Conservation (phyloP, 805 yeast genomes). For the Cyberlindnera misumaiensis region DNA sequence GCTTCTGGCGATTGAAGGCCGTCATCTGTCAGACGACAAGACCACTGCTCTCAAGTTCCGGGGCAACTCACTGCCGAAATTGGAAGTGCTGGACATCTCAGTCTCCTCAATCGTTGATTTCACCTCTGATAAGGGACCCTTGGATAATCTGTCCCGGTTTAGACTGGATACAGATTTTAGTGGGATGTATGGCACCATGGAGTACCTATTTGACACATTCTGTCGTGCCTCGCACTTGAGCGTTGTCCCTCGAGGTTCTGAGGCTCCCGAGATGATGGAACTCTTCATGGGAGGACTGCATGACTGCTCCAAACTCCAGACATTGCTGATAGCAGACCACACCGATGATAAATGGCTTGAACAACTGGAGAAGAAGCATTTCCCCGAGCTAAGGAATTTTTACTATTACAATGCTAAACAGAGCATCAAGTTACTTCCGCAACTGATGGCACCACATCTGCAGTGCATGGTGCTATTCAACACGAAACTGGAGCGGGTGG, state of each 20-base stretch:
- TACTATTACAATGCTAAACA: neutral
- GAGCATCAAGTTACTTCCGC: neutral
- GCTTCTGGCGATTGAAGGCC: slow-evolving; percentile 2
- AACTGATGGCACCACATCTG: neutral
- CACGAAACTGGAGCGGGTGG: neutral
- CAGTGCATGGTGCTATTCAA: neutral
- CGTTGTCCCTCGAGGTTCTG: neutral
- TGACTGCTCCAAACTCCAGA: neutral
- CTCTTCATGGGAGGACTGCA: neutral
- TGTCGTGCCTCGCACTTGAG: neutral
- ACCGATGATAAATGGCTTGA: neutral
- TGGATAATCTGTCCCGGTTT: slow-evolving; percentile 3
- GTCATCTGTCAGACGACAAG: too few species aligned
- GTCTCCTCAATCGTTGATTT: neutral
- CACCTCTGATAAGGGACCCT: neutral
- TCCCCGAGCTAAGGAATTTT: neutral
- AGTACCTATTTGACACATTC: slow-evolving; percentile 3
- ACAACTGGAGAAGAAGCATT: neutral
- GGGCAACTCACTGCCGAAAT: slow-evolving; percentile 5
- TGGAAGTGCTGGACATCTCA: slow-evolving; percentile 4
- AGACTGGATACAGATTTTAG: slow-evolving; percentile 8
- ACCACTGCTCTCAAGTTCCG: neutral
- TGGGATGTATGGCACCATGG: slow-evolving; percentile 3
- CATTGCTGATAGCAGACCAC: slow-evolving; percentile 1
- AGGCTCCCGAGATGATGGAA: slow-evolving; percentile 1